Percentiles rank a stretch among this genome's conserved stretches.
phyloP scores from a whole-genome alignment of 1,284 basidiomycete genomes.

The Rhodotorula sp. region DNA sequence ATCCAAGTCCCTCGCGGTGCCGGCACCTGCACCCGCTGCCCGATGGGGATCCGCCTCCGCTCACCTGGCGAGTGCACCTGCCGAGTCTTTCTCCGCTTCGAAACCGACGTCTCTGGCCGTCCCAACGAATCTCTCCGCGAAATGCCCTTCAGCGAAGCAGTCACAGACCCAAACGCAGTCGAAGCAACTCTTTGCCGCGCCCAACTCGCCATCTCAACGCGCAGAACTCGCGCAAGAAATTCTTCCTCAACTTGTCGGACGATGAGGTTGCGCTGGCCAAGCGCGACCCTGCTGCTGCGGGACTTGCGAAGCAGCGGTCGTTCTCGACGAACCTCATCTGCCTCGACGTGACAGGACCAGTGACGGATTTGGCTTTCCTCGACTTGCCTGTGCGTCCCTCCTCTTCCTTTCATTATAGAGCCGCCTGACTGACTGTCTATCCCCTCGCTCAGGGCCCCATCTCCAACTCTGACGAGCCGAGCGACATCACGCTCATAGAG shows the following conservation, averaged over 20 bases:
- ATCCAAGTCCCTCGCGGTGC: conserved; percentile 64
- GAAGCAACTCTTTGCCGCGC: conserved; percentile 66
- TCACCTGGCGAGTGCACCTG: conserved; percentile 58
- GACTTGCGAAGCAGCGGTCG: conserved; percentile 21
- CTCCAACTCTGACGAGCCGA: conserved; percentile 57
- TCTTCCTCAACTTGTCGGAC: conserved; percentile 53
- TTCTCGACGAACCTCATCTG: conserved; percentile 67
- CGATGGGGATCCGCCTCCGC: conserved; percentile 29
- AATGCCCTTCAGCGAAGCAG: conserved; percentile 57
- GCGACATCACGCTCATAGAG: conserved; percentile 55
- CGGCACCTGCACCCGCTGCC: conserved; percentile 65
- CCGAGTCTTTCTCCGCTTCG: conserved; percentile 58
- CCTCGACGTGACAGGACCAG: conserved; percentile 63
- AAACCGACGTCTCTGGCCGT: conserved; percentile 54
- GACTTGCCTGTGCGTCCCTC: conserved; percentile 60
- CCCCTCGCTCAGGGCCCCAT: conserved; percentile 57
- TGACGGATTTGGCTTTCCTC: conserved; percentile 68
- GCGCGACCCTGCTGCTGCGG: not conserved
- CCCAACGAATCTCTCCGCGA: conserved; percentile 51
- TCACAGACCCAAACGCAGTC: conserved; percentile 58
- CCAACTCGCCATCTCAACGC: conserved; percentile 70
- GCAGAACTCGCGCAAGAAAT: conserved; percentile 35
- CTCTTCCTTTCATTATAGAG: not conserved
- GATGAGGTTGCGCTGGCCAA: conserved; percentile 9
- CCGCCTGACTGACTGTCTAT: conserved; percentile 22